A percentile compares a stretch with the other conserved stretches of the same genome.
Conservation (phyloP, 1,284 basidiomycete genomes). For the Laetiporus sulphureus region DNA sequence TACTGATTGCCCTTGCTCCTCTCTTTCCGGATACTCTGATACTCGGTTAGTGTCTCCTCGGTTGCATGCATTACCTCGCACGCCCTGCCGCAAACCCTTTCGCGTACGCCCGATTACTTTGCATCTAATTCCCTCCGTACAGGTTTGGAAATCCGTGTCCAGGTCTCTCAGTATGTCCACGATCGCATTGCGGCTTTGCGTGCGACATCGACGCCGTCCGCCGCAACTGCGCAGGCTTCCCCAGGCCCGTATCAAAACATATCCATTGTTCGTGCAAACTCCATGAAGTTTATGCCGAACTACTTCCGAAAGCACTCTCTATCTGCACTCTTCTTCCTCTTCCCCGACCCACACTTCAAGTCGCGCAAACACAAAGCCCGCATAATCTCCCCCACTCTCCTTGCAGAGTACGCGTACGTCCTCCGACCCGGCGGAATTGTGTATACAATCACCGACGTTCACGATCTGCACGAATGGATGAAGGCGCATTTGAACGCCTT, state of each 20-base stretch:
- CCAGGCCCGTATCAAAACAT: slow-evolving; percentile 80
- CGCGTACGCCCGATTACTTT: neutral
- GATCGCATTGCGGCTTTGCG: slow-evolving; percentile 91
- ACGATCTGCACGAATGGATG: slow-evolving; percentile 96
- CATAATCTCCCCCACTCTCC: slow-evolving; percentile 91
- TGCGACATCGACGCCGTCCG: slow-evolving; percentile 43
- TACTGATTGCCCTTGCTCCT: slow-evolving; percentile 87
- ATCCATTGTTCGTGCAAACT: slow-evolving; percentile 91
- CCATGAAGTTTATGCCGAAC: slow-evolving; percentile 99
- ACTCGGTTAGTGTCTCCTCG: slow-evolving; percentile 63
- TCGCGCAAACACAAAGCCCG: slow-evolving; percentile 97
- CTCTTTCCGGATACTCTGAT: slow-evolving; percentile 90
- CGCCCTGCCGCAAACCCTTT: slow-evolving; percentile 5
- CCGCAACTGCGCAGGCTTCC: slow-evolving; percentile 28
- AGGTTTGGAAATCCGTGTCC: slow-evolving; percentile 97
- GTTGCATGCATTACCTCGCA: slow-evolving; percentile 7
- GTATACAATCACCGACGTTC: slow-evolving; percentile 98
- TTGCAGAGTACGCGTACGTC: slow-evolving; percentile 93
- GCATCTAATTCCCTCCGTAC: slow-evolving; percentile 3
- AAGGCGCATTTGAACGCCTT: slow-evolving; percentile 79
- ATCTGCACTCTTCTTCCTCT: slow-evolving; percentile 94
- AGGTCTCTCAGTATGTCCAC: slow-evolving; percentile 94
- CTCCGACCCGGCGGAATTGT: slow-evolving; percentile 88
- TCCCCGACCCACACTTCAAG: slow-evolving; percentile 99
- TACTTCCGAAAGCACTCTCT: slow-evolving; percentile 91